A percentile compares a stretch with the other conserved stretches of the same genome.
These are phyloP conservation scores for Trichophyton rubrum DNA, from an alignment of 2,329 filamentous ascomycete species.

Conservation along the genomic window DNA sequence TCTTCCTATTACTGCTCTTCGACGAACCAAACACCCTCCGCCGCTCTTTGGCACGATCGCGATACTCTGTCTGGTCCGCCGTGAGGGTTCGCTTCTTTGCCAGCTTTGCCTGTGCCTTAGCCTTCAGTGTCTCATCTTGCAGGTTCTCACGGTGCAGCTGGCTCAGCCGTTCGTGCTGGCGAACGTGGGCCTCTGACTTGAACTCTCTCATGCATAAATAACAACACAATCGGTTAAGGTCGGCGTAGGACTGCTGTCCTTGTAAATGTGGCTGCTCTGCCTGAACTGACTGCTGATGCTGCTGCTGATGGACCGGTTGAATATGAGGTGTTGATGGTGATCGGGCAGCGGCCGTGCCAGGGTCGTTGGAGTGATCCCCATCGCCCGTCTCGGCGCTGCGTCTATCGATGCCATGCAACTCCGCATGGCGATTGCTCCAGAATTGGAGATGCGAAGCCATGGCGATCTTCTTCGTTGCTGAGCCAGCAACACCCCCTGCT, in stretches of 20 bases:
- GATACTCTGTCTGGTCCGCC: conserved; percentile 30
- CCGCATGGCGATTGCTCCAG: conserved; percentile 58
- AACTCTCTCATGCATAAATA: conserved; percentile 51
- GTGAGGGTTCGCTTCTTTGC: conserved; percentile 29
- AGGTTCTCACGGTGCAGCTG: conserved; percentile 46
- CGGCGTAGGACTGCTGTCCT: conserved; percentile 44
- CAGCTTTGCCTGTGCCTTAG: conserved; percentile 30
- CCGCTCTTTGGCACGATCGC: conserved; percentile 36
- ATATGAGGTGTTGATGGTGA: conserved; percentile 3
- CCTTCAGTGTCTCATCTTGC: conserved; percentile 37
- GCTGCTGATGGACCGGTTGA: conserved; percentile 18
- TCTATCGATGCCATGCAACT: conserved; percentile 44
- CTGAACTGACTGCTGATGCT: conserved; percentile 20
- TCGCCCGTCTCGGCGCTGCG: conserved; percentile 16
- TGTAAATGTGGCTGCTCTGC: conserved; percentile 27
- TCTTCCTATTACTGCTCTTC: conserved; percentile 27
- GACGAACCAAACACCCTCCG: conserved; percentile 32
- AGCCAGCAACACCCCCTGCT: conserved; percentile 18
- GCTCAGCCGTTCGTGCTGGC: conserved; percentile 48
- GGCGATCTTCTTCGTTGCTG: conserved; percentile 34
- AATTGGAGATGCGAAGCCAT: conserved; percentile 56
- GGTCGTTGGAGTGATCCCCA: conserved; percentile 9
- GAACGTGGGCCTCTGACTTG: conserved; percentile 42
- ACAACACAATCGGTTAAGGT: conserved; percentile 46
- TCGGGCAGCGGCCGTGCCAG: not conserved